phyloP scores from a whole-genome alignment of 202 grass and related monocot genomes.

The Carex sylvatica region DNA sequence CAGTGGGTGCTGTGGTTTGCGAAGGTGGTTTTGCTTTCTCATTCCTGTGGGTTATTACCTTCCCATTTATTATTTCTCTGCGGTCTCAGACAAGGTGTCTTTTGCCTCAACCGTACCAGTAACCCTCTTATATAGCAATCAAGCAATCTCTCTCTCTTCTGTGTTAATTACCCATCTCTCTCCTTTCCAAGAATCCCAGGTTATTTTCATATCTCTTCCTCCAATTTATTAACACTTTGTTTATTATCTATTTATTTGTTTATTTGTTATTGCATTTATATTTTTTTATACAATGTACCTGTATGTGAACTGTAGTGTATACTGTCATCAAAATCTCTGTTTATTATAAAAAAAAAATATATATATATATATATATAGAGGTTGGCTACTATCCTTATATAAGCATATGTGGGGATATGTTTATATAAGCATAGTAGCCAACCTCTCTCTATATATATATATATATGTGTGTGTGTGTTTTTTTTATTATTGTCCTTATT shows the following conservation, averaged over 20 bases:
- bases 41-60: neutral
- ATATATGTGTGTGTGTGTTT: too few species aligned
- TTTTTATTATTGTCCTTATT: neutral
- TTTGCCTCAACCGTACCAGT: neutral
- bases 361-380: too few species aligned
- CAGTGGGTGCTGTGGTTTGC: conserved; percentile 16
- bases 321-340: neutral
- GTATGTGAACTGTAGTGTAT: neutral
- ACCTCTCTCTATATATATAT: too few species aligned
- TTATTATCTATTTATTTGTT: neutral
- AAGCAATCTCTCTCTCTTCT: neutral
- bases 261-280: neutral
- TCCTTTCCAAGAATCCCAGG: neutral
- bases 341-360: too few species aligned
- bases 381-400: too few species aligned
- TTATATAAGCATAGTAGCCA: too few species aligned
- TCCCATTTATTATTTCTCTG: neutral
- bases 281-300: neutral
- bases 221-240: neutral
- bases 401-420: too few species aligned
- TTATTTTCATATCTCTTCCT: neutral
- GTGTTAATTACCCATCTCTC: neutral
- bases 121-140: neutral
- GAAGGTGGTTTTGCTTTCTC: neutral
- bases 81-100: neutral